phyloP scores from a whole-genome alignment of 108 stramenopile genomes.

The Cyclostephanos tholiformis region DNA sequence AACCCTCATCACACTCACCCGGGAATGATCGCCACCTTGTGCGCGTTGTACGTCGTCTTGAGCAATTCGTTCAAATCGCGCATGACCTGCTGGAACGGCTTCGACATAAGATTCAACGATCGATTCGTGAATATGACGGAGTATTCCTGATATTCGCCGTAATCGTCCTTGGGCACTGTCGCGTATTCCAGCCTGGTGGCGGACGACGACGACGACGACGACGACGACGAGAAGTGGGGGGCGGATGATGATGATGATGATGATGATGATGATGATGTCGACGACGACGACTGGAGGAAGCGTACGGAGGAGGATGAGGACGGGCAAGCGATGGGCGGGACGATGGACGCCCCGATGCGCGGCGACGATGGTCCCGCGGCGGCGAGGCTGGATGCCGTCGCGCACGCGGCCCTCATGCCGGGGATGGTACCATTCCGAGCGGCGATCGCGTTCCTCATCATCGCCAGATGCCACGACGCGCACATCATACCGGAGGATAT shows the following conservation, averaged over 20 bases:
- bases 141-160: conserved; percentile 82
- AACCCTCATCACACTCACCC: conserved; percentile 59
- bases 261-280: too few relatives aligned
- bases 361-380: too few relatives aligned
- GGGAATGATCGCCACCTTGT: conserved; percentile 91
- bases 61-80: conserved; percentile 80
- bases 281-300: background rate
- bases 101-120: conserved; percentile 88
- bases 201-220: too few relatives aligned
- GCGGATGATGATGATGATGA: background rate
- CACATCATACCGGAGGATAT: background rate
- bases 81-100: conserved; percentile 92
- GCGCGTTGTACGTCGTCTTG: conserved; percentile 86
- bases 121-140: conserved; percentile 93
- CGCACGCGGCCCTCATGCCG: background rate
- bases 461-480: background rate
- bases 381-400: background rate
- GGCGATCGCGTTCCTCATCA: background rate
- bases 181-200: conserved; percentile 34
- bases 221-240: background rate
- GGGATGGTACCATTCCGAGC: background rate
- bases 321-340: too few relatives aligned
- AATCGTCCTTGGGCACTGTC: conserved; percentile 70
- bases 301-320: background rate
- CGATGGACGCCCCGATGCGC: too few relatives aligned